Evolutionary conservation across 78 protist genomes (phyloP).

Genomic region (Bigelowiella natans): DNA sequence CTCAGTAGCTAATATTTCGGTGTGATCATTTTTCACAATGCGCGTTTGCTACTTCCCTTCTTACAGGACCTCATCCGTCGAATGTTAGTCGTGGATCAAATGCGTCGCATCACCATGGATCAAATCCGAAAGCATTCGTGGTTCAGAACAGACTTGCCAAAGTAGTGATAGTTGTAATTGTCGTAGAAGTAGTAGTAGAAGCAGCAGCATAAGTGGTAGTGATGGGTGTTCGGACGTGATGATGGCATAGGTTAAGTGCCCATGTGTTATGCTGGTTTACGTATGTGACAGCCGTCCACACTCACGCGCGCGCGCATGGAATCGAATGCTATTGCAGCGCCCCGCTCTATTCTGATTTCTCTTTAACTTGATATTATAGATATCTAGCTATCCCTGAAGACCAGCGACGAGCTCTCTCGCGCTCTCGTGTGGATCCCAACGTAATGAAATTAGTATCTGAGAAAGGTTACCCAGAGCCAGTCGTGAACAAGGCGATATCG

Average conservation of each 20-base stretch:
- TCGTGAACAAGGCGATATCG: neutral
- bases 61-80: conserved; percentile 68
- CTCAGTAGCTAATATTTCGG: too few species aligned
- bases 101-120: conserved; percentile 71
- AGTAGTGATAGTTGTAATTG: too few species aligned
- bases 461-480: neutral
- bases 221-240: too few species aligned
- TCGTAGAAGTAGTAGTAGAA: too few species aligned
- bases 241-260: too few species aligned
- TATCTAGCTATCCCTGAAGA: neutral
- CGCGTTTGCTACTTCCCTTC: neutral
- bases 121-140: conserved; percentile 76
- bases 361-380: too few species aligned
- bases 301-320: too few species aligned
- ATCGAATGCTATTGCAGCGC: too few species aligned
- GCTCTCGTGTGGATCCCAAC: neutral
- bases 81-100: conserved; percentile 90
- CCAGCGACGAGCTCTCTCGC: neutral
- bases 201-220: too few species aligned
- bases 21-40: neutral
- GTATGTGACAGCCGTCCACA: too few species aligned
- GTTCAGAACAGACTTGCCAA: conserved; percentile 64
- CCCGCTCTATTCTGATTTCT: too few species aligned
- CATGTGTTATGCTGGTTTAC: too few species aligned
- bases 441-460: neutral